Percentiles rank a stretch among this genome's conserved stretches.
phyloP scores from a whole-genome alignment of 2,329 filamentous ascomycete genomes.

The Teratosphaeriaceae sp. region DNA sequence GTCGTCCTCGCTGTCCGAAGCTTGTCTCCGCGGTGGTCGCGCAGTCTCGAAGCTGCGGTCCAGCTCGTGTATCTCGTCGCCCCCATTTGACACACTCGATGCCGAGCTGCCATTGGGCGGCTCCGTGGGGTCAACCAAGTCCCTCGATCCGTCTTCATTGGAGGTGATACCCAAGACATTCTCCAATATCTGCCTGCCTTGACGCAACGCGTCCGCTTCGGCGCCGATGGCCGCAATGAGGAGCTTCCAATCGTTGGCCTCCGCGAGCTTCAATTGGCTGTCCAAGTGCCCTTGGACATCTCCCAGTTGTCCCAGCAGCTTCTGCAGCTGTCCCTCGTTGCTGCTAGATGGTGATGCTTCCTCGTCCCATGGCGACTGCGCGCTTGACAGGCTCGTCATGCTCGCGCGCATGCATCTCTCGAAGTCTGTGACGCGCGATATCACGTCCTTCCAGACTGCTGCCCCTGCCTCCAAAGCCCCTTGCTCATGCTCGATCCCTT shows the following conservation, averaged over 20 bases:
- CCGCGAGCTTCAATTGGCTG: slow-evolving; percentile 47
- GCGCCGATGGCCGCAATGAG: slow-evolving; percentile 70
- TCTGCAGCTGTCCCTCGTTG: slow-evolving; percentile 19
- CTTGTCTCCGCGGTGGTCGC: slow-evolving; percentile 15
- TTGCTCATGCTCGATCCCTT: slow-evolving; percentile 54
- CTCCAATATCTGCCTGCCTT: slow-evolving; percentile 53
- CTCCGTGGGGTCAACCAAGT: slow-evolving; percentile 4
- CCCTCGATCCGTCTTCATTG: neutral
- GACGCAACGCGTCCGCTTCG: slow-evolving; percentile 60
- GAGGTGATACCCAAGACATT: slow-evolving; percentile 23
- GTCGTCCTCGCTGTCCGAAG: slow-evolving; percentile 37
- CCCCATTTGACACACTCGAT: slow-evolving; percentile 13
- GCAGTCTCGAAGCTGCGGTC: slow-evolving; percentile 29
- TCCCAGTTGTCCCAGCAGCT: slow-evolving; percentile 50
- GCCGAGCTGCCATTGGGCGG: slow-evolving; percentile 4
- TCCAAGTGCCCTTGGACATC: slow-evolving; percentile 51
- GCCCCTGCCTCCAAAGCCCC: slow-evolving; percentile 62
- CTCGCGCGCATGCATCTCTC: slow-evolving; percentile 56
- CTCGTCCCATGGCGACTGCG: slow-evolving; percentile 25
- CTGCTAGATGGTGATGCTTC: slow-evolving; percentile 7
- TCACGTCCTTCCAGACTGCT: slow-evolving; percentile 58
- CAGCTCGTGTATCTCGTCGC: slow-evolving; percentile 22
- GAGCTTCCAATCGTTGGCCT: slow-evolving; percentile 63
- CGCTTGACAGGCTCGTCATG: slow-evolving; percentile 36
- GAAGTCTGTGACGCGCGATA: slow-evolving; percentile 55